Percentiles rank a stretch among this genome's conserved stretches.
Conservation (phyloP, 2,329 filamentous ascomycete genomes). For the Capronia epimyces region DNA sequence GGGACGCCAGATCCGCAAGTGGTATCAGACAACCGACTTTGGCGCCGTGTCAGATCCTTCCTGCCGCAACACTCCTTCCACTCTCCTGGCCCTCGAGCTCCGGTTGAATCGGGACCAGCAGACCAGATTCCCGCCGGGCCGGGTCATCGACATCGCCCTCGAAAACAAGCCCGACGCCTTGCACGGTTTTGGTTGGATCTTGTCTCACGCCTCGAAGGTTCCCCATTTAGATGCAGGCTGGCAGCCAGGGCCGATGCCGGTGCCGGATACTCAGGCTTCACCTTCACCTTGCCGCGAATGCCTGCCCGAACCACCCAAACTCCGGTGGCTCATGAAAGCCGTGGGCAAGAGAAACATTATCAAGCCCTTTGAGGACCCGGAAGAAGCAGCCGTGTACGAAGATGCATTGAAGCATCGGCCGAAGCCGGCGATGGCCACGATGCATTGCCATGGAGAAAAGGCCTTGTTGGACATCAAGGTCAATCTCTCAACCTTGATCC, state of each 20-base stretch:
- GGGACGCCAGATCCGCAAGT: slow-evolving; percentile 6
- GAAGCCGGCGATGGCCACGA: slow-evolving; percentile 36
- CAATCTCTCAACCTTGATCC: slow-evolving; percentile 40
- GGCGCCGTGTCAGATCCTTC: not conserved
- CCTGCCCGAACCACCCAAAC: slow-evolving; percentile 10
- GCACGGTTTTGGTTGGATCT: slow-evolving; percentile 14
- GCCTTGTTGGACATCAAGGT: slow-evolving; percentile 33
- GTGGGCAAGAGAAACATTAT: slow-evolving; percentile 31
- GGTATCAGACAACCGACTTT: not conserved
- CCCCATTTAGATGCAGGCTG: slow-evolving; percentile 1
- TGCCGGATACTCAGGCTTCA: no score
- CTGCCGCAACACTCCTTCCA: slow-evolving; percentile 6
- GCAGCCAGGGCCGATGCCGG: not conserved
- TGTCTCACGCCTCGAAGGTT: slow-evolving; percentile 5
- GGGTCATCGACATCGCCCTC: slow-evolving; percentile 5
- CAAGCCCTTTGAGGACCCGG: slow-evolving; percentile 48
- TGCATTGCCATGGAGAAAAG: slow-evolving; percentile 24
- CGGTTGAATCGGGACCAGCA: slow-evolving; percentile 1
- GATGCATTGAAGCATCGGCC: slow-evolving; percentile 46
- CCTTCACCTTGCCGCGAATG: slow-evolving; percentile 13
- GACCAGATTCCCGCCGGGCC: slow-evolving; percentile 3
- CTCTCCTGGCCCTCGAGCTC: slow-evolving; percentile 7
- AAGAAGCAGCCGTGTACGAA: slow-evolving; percentile 49
- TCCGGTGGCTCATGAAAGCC: slow-evolving; percentile 13
- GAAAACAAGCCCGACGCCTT: slow-evolving; percentile 15